phyloP scores from a whole-genome alignment of 208 protist genomes.

The Crithidia acanthocephali region DNA sequence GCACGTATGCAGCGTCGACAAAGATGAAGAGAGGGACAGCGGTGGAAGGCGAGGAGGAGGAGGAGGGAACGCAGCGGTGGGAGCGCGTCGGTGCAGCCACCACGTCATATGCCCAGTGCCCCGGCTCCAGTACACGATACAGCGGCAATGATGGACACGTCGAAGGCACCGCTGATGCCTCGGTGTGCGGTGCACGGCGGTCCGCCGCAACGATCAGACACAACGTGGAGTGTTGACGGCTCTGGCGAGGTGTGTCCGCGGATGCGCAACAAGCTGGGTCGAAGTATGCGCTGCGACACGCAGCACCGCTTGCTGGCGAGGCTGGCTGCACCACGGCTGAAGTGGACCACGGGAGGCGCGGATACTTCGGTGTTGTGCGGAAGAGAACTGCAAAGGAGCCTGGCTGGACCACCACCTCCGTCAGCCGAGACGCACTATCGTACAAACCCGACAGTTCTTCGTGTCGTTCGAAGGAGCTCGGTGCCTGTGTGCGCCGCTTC shows the following conservation, averaged over 20 bases:
- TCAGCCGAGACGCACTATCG: neutral
- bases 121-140: conserved; percentile 19
- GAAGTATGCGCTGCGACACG: neutral
- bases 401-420: conserved; percentile 28
- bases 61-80: neutral
- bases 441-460: neutral
- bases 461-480: neutral
- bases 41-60: neutral
- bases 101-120: conserved; percentile 37
- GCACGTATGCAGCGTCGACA: conserved; percentile 22
- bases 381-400: conserved; percentile 37
- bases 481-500: neutral
- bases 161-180: neutral
- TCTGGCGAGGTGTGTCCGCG: neutral
- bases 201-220: conserved; percentile 5
- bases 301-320: neutral
- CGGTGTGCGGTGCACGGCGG: neutral
- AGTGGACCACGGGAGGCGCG: neutral
- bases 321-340: neutral
- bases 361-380: neutral
- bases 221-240: neutral
- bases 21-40: conserved; percentile 27
- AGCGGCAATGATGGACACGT: neutral
- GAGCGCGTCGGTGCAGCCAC: conserved; percentile 2
- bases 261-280: neutral